Percentiles rank a stretch among this genome's conserved stretches.
phyloP scores from a whole-genome alignment of 2,329 filamentous ascomycete genomes.

The Rhynchosporium graminicola region DNA sequence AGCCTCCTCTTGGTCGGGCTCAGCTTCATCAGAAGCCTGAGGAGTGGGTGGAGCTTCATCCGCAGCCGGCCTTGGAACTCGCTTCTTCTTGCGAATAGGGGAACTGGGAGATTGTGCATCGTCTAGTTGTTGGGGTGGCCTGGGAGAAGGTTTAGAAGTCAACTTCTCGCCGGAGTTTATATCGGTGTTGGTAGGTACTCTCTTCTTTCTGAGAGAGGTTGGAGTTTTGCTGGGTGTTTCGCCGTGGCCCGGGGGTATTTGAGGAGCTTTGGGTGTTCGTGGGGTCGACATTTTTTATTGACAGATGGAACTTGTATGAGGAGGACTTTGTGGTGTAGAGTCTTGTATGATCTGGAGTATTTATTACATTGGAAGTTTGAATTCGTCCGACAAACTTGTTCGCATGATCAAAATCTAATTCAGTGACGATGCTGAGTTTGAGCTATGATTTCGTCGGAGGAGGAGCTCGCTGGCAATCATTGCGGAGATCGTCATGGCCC shows the following conservation, averaged over 20 bases:
- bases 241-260: conserved; percentile 19
- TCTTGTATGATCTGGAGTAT: not conserved
- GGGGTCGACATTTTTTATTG: conserved; percentile 28
- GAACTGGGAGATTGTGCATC: conserved; percentile 8
- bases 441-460: conserved; percentile 7
- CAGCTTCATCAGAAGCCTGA: conserved; percentile 13
- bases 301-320: not conserved
- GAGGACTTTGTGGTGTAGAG: conserved; percentile 18
- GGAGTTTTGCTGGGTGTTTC: conserved; percentile 27
- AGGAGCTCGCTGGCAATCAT: not conserved
- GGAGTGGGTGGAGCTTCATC: conserved; percentile 15
- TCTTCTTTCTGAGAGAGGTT: conserved; percentile 27
- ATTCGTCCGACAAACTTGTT: not conserved
- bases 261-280: conserved; percentile 27
- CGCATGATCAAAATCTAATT: not conserved
- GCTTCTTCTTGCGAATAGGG: conserved; percentile 23
- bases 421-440: not conserved
- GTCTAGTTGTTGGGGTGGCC: conserved; percentile 12
- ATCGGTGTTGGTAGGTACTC: conserved; percentile 22
- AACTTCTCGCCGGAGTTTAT: conserved; percentile 21
- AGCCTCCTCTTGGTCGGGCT: conserved; percentile 9
- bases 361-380: not conserved
- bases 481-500: conserved; percentile 9
- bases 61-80: conserved; percentile 20
- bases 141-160: conserved; percentile 16